Base-by-base conservation (phyloP, 2,329 filamentous ascomycete species). In the Lecanoromycetidae sp. region DNA sequence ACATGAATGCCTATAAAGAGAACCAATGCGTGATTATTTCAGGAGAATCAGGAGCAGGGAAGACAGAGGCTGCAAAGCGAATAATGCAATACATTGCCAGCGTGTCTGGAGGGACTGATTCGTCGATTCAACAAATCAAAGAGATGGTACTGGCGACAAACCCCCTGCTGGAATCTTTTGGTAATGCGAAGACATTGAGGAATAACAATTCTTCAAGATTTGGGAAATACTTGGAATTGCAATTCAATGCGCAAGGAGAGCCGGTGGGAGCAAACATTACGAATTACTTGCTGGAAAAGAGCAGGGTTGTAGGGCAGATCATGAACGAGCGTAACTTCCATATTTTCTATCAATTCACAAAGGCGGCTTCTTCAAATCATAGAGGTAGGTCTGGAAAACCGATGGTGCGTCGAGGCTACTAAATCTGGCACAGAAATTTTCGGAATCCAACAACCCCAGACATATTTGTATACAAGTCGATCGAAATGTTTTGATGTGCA, bases 21-120 rank as follows among this genome's bases (percentile, higher is more conserved):
- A 96, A 96, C 70, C 91, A 98, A 66, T 96, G 91, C 69, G 90
- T 98, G 57, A 98, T 98, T 66, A 98, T 98, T 58, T 96, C 91
- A 4, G 91, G 91, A 62, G 91, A 98, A 69, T 96, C 91, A 2
- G 91, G 91, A 62, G 91, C 91, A 27, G 91, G 91, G 64, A 98
- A 98, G 74, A 98, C 91, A 12, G 91, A 98, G 67, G 91, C 91
- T 4, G 91, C 91, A 51, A 96, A 98, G 75, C 83, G 90, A 58
- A 84, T 98, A 60, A 98, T 98, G 90, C 91, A 98, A 69, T 98
- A 98, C 68, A 96, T 98, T 64, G 91, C 91, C 56, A 96, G 82
- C 63, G 90, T 96, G 7, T 96, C 91, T 1, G 88, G 87, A 34
- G 87, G 87, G 54, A 75, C 64, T 55, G 81, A 86, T 56, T 84